These are phyloP conservation scores for Pleurotus pulmonarius DNA, from an alignment of 768 basidiomycete species.

Conservation along the genomic window DNA sequence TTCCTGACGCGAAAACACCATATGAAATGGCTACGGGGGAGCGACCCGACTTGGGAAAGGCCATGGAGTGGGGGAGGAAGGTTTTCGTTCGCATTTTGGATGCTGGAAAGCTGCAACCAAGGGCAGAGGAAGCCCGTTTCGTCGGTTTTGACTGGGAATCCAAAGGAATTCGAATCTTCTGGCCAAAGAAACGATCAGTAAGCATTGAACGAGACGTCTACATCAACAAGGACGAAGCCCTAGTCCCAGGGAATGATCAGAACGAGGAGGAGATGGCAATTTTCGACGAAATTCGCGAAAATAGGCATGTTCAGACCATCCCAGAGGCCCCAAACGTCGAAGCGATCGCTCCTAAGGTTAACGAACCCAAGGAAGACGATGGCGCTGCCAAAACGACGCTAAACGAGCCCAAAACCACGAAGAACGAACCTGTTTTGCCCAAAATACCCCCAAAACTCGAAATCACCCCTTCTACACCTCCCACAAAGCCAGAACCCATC, in stretches of 20 bases:
- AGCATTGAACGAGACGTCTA: slow-evolving; percentile 22
- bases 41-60: too few relatives aligned
- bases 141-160: slow-evolving; percentile 21
- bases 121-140: slow-evolving; percentile 13
- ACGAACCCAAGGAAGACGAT: background rate
- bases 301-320: background rate
- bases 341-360: background rate
- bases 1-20: too few relatives aligned
- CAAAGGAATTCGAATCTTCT: slow-evolving; percentile 26
- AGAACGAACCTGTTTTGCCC: background rate
- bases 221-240: slow-evolving; percentile 16
- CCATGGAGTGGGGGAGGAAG: slow-evolving; percentile 1
- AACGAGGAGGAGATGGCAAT: slow-evolving; percentile 25
- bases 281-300: background rate
- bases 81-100: slow-evolving; percentile 3
- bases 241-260: slow-evolving; percentile 15
- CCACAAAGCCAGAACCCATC: too few relatives aligned
- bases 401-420: background rate
- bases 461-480: background rate
- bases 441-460: background rate
- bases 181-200: slow-evolving; percentile 18
- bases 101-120: slow-evolving; percentile 18
- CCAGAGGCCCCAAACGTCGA: background rate
- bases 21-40: too few relatives aligned
- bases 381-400: background rate